A percentile compares a stretch with the other conserved stretches of the same genome.
Evolutionary conservation across 164 flowering plant species (phyloP).

Genomic region (Vitis rupestris): DNA sequence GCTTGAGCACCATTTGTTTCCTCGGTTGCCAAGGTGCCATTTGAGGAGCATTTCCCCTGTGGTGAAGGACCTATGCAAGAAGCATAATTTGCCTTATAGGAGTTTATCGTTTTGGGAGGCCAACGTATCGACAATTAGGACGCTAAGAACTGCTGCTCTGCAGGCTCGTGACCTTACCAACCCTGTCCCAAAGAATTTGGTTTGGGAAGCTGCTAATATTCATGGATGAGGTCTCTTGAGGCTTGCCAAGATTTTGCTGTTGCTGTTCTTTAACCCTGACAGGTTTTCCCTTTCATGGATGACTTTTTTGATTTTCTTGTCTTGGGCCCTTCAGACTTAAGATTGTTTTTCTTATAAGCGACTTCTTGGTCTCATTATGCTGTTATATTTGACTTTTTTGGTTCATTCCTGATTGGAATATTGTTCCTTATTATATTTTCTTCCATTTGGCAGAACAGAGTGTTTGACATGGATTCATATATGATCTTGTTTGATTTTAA

Average conservation of each 20-base stretch:
- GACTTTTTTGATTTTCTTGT: neutral
- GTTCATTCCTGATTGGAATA: too few relatives aligned
- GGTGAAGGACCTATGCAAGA: conserved; percentile 48
- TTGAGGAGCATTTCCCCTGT: conserved; percentile 35
- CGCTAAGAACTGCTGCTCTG: conserved; percentile 35
- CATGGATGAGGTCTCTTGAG: conserved; percentile 30
- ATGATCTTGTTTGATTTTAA: too few relatives aligned
- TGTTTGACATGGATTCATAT: too few relatives aligned
- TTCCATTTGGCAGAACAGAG: too few relatives aligned
- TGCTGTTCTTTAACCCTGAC: neutral
- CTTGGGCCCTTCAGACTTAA: too few relatives aligned
- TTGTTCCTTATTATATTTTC: too few relatives aligned
- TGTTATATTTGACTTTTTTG: too few relatives aligned
- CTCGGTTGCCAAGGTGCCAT: conserved; percentile 41
- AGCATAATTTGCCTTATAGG: conserved; percentile 40
- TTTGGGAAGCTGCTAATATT: conserved; percentile 51
- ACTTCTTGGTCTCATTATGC: too few relatives aligned
- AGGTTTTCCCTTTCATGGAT: neutral
- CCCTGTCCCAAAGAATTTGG: conserved; percentile 34
- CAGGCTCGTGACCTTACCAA: conserved; percentile 36
- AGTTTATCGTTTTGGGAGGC: conserved; percentile 47
- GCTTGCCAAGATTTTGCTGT: too few relatives aligned
- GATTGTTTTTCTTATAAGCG: too few relatives aligned
- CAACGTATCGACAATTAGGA: conserved; percentile 34
- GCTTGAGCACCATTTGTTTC: conserved; percentile 55